phyloP scores from a whole-genome alignment of 1,139 yeast genomes.

The Entelexis paramagnoliae region DNA sequence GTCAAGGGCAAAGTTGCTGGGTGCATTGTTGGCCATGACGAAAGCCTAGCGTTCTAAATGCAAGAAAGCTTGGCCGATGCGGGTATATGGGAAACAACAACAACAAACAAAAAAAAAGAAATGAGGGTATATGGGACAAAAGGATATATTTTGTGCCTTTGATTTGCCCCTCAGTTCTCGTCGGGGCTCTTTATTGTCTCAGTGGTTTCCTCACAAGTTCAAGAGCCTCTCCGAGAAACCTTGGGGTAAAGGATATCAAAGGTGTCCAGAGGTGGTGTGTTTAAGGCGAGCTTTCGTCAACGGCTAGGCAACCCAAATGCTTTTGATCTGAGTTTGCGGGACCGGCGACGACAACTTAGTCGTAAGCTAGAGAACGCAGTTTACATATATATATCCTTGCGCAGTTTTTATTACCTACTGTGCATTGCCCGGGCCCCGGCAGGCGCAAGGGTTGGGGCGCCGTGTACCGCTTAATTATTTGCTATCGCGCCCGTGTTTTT shows the following conservation, averaged over 20 bases:
- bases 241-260: neutral
- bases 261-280: neutral
- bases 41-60: neutral
- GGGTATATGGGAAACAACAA: neutral
- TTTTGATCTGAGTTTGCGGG: neutral
- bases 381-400: neutral
- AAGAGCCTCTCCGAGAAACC: neutral
- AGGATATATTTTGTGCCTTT: neutral
- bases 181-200: neutral
- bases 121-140: neutral
- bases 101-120: neutral
- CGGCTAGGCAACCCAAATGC: neutral
- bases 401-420: neutral
- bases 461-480: neutral
- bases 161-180: slow-evolving; percentile 1
- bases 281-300: neutral
- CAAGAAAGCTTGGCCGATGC: neutral
- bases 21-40: neutral
- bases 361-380: neutral
- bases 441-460: slow-evolving; percentile 3
- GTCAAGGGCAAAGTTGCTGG: neutral
- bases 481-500: slow-evolving; percentile 6
- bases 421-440: slow-evolving; percentile 3
- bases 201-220: neutral
- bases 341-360: neutral